Base-by-base conservation (phyloP, 2,329 filamentous ascomycete genomes). In the Aspergillus cejpii region DNA sequence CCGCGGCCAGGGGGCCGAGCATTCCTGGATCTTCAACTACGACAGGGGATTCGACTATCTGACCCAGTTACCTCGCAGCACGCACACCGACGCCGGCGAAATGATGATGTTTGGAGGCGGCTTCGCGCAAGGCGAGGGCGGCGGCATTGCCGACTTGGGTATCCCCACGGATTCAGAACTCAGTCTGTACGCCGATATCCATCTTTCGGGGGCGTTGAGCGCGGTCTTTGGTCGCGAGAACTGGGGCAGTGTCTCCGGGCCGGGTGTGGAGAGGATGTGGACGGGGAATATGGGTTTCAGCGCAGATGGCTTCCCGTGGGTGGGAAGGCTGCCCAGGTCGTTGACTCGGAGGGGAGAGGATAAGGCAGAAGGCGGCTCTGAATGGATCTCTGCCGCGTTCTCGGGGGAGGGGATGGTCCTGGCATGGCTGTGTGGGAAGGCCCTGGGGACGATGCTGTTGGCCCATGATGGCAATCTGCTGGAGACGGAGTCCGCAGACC, bases 41-140 rank as follows among this genome's bases (percentile, higher is more conserved):
- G 61, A 57, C 3, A 52, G 61, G 0, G 71, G 72, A 0, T 76
- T 73, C 37, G 77, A 80, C 52, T 78, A 79, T 50, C 62, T 76
- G 7, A 76, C 74, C 0, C 74, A 79, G 51, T 61, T 40, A 64
- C 74, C 1, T 57, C 57, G 21, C 21, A 47, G 26, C 5, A 27
- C 20, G 6, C 37, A 21, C 15, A 31, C 44, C 2, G 36, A 42
- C 3, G 23, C 44, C 2, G 39, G 0, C 67, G 72, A 1, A 5
- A 72, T 78, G 44, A 59, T 81, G 47, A 75, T 81, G 72, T 57
- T 77, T 2, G 77, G 78, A 1, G 78, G 78, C 0, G 78, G 74
- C 0, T 72, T 78, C 43, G 63, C 66, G 4, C 67, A 70, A 17
- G 68, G 71, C 12, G 55, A 59, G 4, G 60, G 63, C 4, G 57